phyloP scores from a whole-genome alignment of 768 basidiomycete genomes.

The Podaxis sp. region DNA sequence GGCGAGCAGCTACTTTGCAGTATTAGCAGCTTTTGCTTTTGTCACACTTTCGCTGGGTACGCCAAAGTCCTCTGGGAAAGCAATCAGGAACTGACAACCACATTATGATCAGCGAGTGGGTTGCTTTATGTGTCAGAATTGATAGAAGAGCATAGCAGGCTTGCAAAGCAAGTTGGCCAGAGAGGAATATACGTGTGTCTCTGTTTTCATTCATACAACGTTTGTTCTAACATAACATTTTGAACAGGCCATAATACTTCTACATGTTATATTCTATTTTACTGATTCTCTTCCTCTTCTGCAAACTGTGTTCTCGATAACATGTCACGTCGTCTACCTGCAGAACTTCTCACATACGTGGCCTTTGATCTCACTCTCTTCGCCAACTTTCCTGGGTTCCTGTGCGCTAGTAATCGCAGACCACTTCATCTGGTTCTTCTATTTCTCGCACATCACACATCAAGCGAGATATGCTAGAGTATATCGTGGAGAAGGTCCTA shows the following conservation, averaged over 20 bases:
- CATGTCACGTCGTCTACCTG: slow-evolving; percentile 85
- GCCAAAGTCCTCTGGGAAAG: slow-evolving; percentile 18
- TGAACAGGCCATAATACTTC: slow-evolving; percentile 68
- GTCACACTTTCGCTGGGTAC: slow-evolving; percentile 88
- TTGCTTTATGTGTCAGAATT: slow-evolving; percentile 91
- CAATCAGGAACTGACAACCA: slow-evolving; percentile 3
- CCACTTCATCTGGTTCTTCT: slow-evolving; percentile 96
- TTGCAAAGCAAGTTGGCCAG: slow-evolving; percentile 80
- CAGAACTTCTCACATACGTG: slow-evolving; percentile 88
- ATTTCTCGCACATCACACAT: slow-evolving; percentile 75
- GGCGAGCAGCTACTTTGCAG: slow-evolving; percentile 64
- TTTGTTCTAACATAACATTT: slow-evolving; percentile 2
- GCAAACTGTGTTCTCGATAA: slow-evolving; percentile 73
- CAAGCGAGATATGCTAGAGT: slow-evolving; percentile 52
- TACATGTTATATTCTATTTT: slow-evolving; percentile 76
- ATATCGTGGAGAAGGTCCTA: slow-evolving; percentile 36
- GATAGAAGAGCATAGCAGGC: slow-evolving; percentile 87
- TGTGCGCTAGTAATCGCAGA: slow-evolving; percentile 82
- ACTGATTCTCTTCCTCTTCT: slow-evolving; percentile 77
- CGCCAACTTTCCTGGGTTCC: slow-evolving; percentile 77
- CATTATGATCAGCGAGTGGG: slow-evolving; percentile 68
- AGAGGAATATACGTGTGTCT: slow-evolving; percentile 82
- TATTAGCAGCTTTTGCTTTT: slow-evolving; percentile 76
- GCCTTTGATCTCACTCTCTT: slow-evolving; percentile 92
- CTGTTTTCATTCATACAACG: neutral